These are phyloP conservation scores for Nothomitra cinnamomea DNA, from an alignment of 2,329 filamentous ascomycete species.

Conservation along the genomic window DNA sequence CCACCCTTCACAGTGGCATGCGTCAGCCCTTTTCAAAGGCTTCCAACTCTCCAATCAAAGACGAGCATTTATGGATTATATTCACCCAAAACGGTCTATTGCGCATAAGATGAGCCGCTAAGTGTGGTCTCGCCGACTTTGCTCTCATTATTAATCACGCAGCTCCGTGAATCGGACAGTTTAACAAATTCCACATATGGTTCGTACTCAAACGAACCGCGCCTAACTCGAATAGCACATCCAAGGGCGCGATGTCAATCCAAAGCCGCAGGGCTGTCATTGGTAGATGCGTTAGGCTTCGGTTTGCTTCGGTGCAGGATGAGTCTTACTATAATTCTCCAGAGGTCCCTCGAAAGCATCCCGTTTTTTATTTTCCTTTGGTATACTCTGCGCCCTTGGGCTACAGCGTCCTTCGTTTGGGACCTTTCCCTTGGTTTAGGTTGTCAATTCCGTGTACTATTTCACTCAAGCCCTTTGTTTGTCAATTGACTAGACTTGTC, in stretches of 20 bases:
- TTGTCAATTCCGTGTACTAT: background rate
- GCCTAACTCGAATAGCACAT: background rate
- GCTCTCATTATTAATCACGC: too few species aligned
- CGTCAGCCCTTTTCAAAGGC: too few species aligned
- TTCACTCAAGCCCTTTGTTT: background rate
- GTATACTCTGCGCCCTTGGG: background rate
- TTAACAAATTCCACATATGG: too few species aligned
- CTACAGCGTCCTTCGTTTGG: background rate
- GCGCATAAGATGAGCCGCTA: too few species aligned
- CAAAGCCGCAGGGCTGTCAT: background rate
- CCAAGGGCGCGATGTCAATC: background rate
- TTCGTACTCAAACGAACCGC: background rate
- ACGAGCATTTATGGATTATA: too few species aligned
- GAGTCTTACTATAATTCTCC: constrained; percentile 4
- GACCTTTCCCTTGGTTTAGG: background rate
- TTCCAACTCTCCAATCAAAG: too few species aligned
- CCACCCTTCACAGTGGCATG: too few species aligned
- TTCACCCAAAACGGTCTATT: too few species aligned
- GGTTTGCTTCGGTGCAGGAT: background rate
- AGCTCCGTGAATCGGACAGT: too few species aligned
- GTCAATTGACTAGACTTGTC: background rate
- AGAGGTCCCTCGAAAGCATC: background rate
- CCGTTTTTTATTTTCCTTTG: background rate
- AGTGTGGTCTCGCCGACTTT: too few species aligned
- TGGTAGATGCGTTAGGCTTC: background rate